A percentile compares a stretch with the other conserved stretches of the same genome.
phyloP scores from a whole-genome alignment of 768 basidiomycete species.

The Lactarius hatsudake region DNA sequence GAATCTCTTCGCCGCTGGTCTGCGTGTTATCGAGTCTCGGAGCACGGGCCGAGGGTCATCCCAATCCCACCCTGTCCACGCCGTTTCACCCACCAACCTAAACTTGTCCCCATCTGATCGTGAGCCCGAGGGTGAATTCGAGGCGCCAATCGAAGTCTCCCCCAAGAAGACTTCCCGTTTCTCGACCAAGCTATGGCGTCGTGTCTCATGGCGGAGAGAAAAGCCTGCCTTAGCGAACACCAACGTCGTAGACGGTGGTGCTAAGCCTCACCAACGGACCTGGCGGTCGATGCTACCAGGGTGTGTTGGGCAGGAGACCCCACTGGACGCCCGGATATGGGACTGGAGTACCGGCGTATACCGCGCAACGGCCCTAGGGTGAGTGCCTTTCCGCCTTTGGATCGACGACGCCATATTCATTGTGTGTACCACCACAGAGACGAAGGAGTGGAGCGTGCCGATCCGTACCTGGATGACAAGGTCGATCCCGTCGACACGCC shows the following conservation, averaged over 20 bases:
- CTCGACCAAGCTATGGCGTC: constrained; percentile 10
- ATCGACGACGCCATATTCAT: neutral
- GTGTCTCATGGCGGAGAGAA: neutral
- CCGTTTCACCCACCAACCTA: neutral
- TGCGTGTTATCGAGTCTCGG: constrained; percentile 22
- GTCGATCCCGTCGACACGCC: constrained; percentile 12
- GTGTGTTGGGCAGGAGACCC: constrained; percentile 4
- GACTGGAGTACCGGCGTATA: constrained; percentile 17
- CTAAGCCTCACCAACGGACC: neutral
- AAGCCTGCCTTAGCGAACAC: neutral
- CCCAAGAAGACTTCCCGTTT: constrained; percentile 15
- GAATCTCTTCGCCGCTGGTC: constrained; percentile 25
- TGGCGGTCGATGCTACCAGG: constrained; percentile 6
- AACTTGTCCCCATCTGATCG: neutral
- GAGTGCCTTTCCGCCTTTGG: neutral
- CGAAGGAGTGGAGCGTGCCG: neutral
- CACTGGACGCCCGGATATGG: constrained; percentile 21
- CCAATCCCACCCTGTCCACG: neutral
- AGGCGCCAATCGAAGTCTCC: neutral
- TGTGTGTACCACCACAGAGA: constrained; percentile 1
- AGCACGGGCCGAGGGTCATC: constrained; percentile 6
- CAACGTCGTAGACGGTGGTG: neutral
- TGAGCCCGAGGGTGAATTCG: neutral
- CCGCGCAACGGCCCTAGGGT: constrained; percentile 8
- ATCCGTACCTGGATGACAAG: constrained; percentile 5